Base-by-base conservation (phyloP, 78 protist species). In the Tieghemostelium lacteum region DNA sequence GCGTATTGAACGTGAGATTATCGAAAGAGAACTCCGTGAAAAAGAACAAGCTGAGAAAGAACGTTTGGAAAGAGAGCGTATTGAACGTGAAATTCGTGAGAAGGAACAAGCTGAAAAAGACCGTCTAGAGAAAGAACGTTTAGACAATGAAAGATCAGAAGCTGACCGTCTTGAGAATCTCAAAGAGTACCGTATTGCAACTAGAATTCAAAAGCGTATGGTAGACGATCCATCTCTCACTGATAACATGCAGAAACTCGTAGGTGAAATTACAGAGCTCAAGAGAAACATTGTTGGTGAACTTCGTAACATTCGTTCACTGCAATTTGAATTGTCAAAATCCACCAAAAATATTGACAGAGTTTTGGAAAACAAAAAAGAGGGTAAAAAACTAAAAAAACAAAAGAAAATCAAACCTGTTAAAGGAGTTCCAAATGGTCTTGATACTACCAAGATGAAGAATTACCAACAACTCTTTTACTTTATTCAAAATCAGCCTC, bases 271-370 rank as follows among this genome's bases (percentile, higher is more conserved):
- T 31, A 37, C 69, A 1, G 91, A 83, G n/a, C 50, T 83, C 22
- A 83, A 83, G 63, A 66, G 91, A 66, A 83, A 83, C 33, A 22
- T 83, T 22, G 66, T 83, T 42, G 91, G 91, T 69, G 91, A 83
- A 45, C 28, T 69, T 20, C 58, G 91, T 54, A 83, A 52, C 63
- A 83, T 78, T 28, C 8, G 65, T 28, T 19, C 16, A 14, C 67
- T 54, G 28, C 91, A 69, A 40, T 8, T 45, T 3, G 91, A 83
- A 20, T 49, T 83, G 20, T 24, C 50, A 40, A 66, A 70, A 42
- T 16, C 69, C 22, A 83, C 91, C 1, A 66, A 69, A 60, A 26
- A 57, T 5, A 83, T 83, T 19, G 91, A 83, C 58, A 29, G 70
- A 2, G 91, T 83, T 12, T 42, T 66, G 42, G 91, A 83, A 33